A percentile compares a stretch with the other conserved stretches of the same genome.
phyloP scores from a whole-genome alignment of 1,139 yeast genomes.

The Protomyces macrosporus region DNA sequence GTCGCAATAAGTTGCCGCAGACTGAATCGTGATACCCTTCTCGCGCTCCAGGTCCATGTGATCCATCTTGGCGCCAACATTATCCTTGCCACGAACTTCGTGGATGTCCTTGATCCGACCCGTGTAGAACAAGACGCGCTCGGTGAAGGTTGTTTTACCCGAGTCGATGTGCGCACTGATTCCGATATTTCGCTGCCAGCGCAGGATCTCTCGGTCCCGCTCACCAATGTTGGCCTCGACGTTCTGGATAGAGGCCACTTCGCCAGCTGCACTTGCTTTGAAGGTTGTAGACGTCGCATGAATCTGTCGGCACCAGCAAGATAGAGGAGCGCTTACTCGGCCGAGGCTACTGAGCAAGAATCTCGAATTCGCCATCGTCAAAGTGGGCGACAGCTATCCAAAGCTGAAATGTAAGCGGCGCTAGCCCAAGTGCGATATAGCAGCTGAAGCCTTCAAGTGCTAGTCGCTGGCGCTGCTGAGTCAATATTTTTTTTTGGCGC shows the following conservation, averaged over 20 bases:
- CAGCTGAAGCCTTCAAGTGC: too few relatives aligned
- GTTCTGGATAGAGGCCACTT: neutral
- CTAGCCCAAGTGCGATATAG: too few relatives aligned
- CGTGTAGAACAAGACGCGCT: slow-evolving; percentile 90
- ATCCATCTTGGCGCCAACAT: slow-evolving; percentile 98
- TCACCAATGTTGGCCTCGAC: neutral
- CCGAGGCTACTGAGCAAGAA: too few relatives aligned
- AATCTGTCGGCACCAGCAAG: too few relatives aligned
- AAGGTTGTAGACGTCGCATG: neutral
- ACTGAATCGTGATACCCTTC: slow-evolving; percentile 95
- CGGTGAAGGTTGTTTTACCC: slow-evolving; percentile 95
- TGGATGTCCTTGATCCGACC: slow-evolving; percentile 97
- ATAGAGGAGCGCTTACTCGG: too few relatives aligned
- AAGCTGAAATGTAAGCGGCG: too few relatives aligned
- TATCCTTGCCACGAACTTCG: slow-evolving; percentile 95
- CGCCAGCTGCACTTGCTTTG: neutral
- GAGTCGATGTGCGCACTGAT: slow-evolving; percentile 97
- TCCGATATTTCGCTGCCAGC: slow-evolving; percentile 69
- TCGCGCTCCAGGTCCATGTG: slow-evolving; percentile 97
- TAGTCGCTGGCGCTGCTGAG: neutral
- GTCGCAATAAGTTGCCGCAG: slow-evolving; percentile 97
- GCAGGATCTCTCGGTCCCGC: slow-evolving; percentile 8
- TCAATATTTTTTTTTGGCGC: neutral
- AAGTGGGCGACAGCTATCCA: too few relatives aligned
- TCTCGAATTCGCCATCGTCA: too few relatives aligned